Evolutionary conservation across 2,329 filamentous ascomycete species (phyloP), one percentile per base, ranked within the genome.

Genomic region (Fusarium sp.): DNA sequence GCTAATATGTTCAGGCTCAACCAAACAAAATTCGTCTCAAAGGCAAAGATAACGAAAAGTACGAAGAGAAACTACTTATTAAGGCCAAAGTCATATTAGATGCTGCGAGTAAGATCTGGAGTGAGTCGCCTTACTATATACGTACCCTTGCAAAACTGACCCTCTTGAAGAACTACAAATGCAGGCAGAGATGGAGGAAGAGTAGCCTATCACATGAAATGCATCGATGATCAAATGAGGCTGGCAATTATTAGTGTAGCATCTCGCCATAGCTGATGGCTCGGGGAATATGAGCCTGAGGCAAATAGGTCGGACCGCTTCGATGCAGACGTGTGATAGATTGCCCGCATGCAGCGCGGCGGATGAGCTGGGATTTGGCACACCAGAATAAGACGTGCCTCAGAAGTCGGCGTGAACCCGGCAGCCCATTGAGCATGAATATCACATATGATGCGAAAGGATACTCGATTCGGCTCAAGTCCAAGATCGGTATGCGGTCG

Each of bases 31-130:
- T 83, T 40, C 83, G 86, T 34, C 75, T 87, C 14, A 85, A 86
- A 63, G 81, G 81, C 0, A 73, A 75, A 26, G 86, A 90, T 28
- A 86, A 87, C 49, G 80, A 85, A 45, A 88, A 86, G 57, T 88
- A 89, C 66, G 82, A 83, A 46, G 85, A 88, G 54, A 93, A 92
- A 74, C 75, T 93, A 28, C 76, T 88, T 17, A 80, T 80, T 19
- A 93, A 92, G 74, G 90, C 90, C 3, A 86, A 87, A 59, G 82
- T 89, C 32, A 93, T 94, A 62, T 84, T 88, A 26, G 83, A 87
- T 28, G 89, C 89, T 44, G 91, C 91, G 19, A 92, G 88, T 77
- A 84, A 85, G 62, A 78, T 93, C 21, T 93, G 90, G 89, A 88
- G 85, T 88, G 79, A 76, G 85, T 81, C 17, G 17, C 21, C 23